Base-by-base conservation (phyloP, 495 filamentous ascomycete genomes). In the Choiromyces venosus region DNA sequence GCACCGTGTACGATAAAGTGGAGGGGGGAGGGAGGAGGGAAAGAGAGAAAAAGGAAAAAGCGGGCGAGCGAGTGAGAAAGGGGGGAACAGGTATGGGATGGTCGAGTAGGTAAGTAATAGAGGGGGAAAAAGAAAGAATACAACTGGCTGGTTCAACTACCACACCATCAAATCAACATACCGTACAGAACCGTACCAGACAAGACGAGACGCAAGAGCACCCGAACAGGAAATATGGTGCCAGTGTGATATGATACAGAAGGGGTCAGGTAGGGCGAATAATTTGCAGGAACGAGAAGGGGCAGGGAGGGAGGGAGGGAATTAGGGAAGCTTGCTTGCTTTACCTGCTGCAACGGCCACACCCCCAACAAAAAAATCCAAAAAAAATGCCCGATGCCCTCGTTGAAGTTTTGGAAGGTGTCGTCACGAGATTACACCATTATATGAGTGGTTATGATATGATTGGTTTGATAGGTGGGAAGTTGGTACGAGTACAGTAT, bases 41-140 rank as follows among this genome's bases (percentile, higher is more conserved):
- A 25, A 67, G 18, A 52, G 42, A 65, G 65, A 61, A n/a, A 56
- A 37, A 68, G 25, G 42, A n/a, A 37, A 66, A 39, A 46, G 12
- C 12, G 67, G 64, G 42, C 46, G 35, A 65, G 68, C 67, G 75
- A 68, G 56, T 38, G 65, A 68, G 65, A 36, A 65, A 73, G 66
- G 46, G 56, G 42, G n/a, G 21, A 25, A 64, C 70, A 18, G 64
- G 68, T 33, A 36, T 37, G 46, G 44, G 67, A 25, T n/a, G 38
- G 40, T 64, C 52, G 70, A 65, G 25, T 18, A 4, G n/a, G n/a
- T n/a, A n/a, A n/a, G n/a, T n/a, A n/a, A n/a, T n/a, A n/a, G n/a
- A n/a, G n/a, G n/a, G n/a, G n/a, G n/a, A n/a, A n/a, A n/a, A n/a
- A n/a, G 52, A 61, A 61, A 16, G 52, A 61, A 61, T 29, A 61